Base-by-base conservation (phyloP, 495 filamentous ascomycete genomes). In the Sporormia fimetaria region DNA sequence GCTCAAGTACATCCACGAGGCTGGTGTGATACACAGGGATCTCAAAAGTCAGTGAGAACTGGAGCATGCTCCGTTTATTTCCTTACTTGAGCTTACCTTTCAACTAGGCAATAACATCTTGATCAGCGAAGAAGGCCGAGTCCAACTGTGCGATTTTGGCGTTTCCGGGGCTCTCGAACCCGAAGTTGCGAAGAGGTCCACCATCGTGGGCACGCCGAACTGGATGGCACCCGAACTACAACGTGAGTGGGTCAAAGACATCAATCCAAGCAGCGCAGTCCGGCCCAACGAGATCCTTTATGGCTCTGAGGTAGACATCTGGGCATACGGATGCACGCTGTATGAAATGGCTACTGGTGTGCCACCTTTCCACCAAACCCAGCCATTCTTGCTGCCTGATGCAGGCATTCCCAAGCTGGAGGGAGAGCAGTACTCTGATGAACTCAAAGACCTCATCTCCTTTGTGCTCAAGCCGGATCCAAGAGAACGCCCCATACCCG, bases 141-240 rank as follows among this genome's bases (percentile, higher is more conserved):
- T 96, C 8, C 83, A 96, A 55, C 75, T 98, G 17, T 94, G 90
- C 57, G 90, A 98, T 56, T 98, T 96, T 59, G 90, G 90, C 40
- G 85, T 98, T 37, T 83, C 88, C 15, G 88, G 83, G 33, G 69
- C 92, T 40, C 68, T 94, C 27, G 84, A 94, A 49, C 82, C 75
- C 8, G 82, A 81, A 42, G 56, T 76, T 28, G 81, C 90, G 52
- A 98, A 95, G 60, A 68, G 90, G 20, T 81, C 80, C 2, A 98
- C 90, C 0, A 86, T 94, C 58, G 83, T 98, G 30, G 90, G 90
- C 7, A 96, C 90, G 4, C 83, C 83, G 11, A 76, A 94, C 62
- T 98, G 88, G 85, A 94, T 96, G 87, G 82, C 90, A 0, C 90
- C 86, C 0, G 90, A 98, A 32, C 32, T 55, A 9, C 50, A 43